phyloP scores from a whole-genome alignment of 495 filamentous ascomycete species.

The Cenococcum geophilum region DNA sequence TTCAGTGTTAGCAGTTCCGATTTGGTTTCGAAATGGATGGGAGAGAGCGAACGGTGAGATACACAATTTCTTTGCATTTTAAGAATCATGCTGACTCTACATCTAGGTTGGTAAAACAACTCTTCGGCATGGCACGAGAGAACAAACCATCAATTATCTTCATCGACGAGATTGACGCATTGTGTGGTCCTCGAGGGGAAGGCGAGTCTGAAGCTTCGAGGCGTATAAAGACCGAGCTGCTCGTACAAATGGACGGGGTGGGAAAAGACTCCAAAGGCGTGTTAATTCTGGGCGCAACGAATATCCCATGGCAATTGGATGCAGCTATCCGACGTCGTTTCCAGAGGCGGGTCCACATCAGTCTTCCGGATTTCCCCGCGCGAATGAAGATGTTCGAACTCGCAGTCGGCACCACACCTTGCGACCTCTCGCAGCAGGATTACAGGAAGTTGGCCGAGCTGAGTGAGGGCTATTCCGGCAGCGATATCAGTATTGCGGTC shows the following conservation, averaged over 20 bases:
- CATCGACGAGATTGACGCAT: slow-evolving; percentile 97
- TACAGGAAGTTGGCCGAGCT: slow-evolving; percentile 70
- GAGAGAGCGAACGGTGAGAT: slow-evolving; percentile 86
- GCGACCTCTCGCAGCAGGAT: slow-evolving; percentile 71
- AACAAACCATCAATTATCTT: slow-evolving; percentile 99
- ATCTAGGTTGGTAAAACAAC: slow-evolving; percentile 82
- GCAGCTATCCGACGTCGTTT: slow-evolving; percentile 96
- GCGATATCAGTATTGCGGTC: slow-evolving; percentile 92
- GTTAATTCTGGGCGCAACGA: slow-evolving; percentile 91
- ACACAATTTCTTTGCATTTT: neutral
- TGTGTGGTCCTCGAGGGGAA: slow-evolving; percentile 93
- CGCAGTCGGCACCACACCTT: slow-evolving; percentile 82
- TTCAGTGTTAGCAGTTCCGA: slow-evolving; percentile 97
- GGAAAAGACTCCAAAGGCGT: slow-evolving; percentile 91
- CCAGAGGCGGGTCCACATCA: slow-evolving; percentile 93
- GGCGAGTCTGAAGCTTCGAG: slow-evolving; percentile 96
- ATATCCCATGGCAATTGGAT: slow-evolving; percentile 98
- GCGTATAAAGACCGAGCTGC: slow-evolving; percentile 95
- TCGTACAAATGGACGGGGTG: slow-evolving; percentile 99
- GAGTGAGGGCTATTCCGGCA: slow-evolving; percentile 90
- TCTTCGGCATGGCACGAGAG: slow-evolving; percentile 96
- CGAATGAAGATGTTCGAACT: slow-evolving; percentile 97
- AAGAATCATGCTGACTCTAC: neutral
- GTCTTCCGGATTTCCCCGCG: slow-evolving; percentile 77
- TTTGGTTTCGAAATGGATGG: slow-evolving; percentile 98